These are phyloP conservation scores for Podospora australis DNA, from an alignment of 495 filamentous ascomycete genomes.

Conservation along the genomic window DNA sequence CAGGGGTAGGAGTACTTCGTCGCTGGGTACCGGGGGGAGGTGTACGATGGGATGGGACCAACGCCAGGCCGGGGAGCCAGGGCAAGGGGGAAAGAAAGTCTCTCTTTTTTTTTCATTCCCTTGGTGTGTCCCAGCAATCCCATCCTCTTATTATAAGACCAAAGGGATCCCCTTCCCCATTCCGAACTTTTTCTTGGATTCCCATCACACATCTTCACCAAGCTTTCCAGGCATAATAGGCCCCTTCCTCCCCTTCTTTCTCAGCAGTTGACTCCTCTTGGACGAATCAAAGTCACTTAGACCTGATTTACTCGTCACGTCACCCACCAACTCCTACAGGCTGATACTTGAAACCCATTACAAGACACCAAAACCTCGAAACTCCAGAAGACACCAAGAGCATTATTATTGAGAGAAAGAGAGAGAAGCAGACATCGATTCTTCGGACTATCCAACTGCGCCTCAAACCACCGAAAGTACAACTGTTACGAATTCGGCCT, in stretches of 20 bases:
- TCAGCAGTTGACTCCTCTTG: slow-evolving; percentile 4
- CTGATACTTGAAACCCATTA: slow-evolving; percentile 12
- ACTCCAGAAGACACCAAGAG: neutral
- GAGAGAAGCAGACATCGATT: neutral
- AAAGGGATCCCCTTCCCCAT: slow-evolving; percentile 22
- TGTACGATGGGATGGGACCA: slow-evolving; percentile 19
- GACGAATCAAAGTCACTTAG: neutral
- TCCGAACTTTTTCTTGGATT: slow-evolving; percentile 21
- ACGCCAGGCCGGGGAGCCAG: slow-evolving; percentile 18
- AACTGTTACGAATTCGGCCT: neutral
- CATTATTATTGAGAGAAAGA: neutral
- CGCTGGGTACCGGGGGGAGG: slow-evolving; percentile 17
- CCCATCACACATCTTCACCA: slow-evolving; percentile 22
- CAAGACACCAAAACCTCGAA: slow-evolving; percentile 7
- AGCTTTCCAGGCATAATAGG: slow-evolving; percentile 10
- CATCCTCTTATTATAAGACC: slow-evolving; percentile 28
- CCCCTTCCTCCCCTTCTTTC: slow-evolving; percentile 7
- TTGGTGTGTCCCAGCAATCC: slow-evolving; percentile 17
- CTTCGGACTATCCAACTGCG: neutral
- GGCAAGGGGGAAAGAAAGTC: slow-evolving; percentile 16
- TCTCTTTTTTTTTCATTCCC: slow-evolving; percentile 24
- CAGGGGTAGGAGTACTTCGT: slow-evolving; percentile 19
- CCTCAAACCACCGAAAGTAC: neutral
- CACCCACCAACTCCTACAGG: neutral
- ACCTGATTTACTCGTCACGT: slow-evolving; percentile 2